Percentiles rank a stretch among this genome's conserved stretches.
Conservation (phyloP, 1,139 yeast genomes). For the Sugiyamaella pinicola region DNA sequence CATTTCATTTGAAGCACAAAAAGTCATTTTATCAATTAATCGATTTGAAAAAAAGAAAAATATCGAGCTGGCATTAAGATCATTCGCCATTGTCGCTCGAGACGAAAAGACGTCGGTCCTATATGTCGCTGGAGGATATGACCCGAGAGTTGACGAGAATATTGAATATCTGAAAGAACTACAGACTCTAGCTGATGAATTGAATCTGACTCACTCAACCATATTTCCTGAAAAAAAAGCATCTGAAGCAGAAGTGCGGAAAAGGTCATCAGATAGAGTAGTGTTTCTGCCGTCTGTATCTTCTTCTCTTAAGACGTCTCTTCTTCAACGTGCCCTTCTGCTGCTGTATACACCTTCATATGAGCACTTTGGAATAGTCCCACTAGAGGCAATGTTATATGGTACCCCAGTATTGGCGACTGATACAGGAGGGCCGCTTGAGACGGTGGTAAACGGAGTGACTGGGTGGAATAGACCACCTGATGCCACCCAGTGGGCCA, state of each 20-base stretch:
- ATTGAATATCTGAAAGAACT: slow-evolving; percentile 69
- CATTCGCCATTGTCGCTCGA: slow-evolving; percentile 46
- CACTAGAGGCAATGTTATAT: slow-evolving; percentile 87
- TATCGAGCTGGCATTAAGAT: slow-evolving; percentile 69
- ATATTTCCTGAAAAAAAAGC: too few relatives aligned
- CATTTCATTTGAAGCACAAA: slow-evolving; percentile 27
- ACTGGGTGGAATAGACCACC: slow-evolving; percentile 79
- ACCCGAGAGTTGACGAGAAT: slow-evolving; percentile 72
- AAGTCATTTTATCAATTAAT: slow-evolving; percentile 72
- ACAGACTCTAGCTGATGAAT: slow-evolving; percentile 49
- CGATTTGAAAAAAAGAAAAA: slow-evolving; percentile 88
- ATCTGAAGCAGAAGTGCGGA: slow-evolving; percentile 2
- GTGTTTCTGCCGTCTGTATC: slow-evolving; percentile 81
- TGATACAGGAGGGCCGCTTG: slow-evolving; percentile 91
- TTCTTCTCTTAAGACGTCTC: slow-evolving; percentile 62
- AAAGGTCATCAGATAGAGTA: slow-evolving; percentile 46
- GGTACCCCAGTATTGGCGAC: slow-evolving; percentile 85
- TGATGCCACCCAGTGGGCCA: slow-evolving; percentile 63
- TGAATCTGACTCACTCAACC: slow-evolving; percentile 21
- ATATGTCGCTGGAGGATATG: slow-evolving; percentile 92
- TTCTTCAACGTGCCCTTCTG: slow-evolving; percentile 59
- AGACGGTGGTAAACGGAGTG: slow-evolving; percentile 63
- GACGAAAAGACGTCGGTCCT: slow-evolving; percentile 42
- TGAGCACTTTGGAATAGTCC: slow-evolving; percentile 98
- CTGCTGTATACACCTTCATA: slow-evolving; percentile 84